These are phyloP conservation scores for Microbotryum saponariae DNA, from an alignment of 1,284 basidiomycete genomes.

Conservation along the genomic window DNA sequence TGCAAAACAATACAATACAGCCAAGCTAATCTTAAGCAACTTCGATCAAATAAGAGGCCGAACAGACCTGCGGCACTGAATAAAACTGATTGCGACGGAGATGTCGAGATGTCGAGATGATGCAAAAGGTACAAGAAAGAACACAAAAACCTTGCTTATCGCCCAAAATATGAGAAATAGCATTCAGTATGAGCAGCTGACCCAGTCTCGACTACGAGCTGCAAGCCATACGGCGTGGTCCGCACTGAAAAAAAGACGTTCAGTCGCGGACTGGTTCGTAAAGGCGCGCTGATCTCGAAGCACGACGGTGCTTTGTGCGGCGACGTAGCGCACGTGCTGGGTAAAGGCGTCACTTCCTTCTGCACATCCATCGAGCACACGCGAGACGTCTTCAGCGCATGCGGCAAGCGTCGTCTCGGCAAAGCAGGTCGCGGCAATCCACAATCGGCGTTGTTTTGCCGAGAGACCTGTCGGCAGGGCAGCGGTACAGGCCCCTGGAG, in stretches of 20 bases:
- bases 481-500: neutral
- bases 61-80: too few relatives aligned
- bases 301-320: constrained; percentile 88
- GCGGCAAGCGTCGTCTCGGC: constrained; percentile 40
- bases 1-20: too few relatives aligned
- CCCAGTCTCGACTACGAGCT: constrained; percentile 71
- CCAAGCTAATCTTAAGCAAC: too few relatives aligned
- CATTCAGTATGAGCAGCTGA: constrained; percentile 36
- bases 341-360: constrained; percentile 72
- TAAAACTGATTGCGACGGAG: too few relatives aligned
- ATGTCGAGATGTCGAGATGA: too few relatives aligned
- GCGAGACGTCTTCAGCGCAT: constrained; percentile 73
- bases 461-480: constrained; percentile 2
- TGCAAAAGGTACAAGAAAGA: too few relatives aligned
- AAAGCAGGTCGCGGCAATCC: neutral
- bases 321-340: constrained; percentile 75
- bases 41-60: too few relatives aligned
- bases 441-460: neutral
- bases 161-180: too few relatives aligned
- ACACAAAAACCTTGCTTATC: too few relatives aligned
- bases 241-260: constrained; percentile 78
- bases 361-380: constrained; percentile 72
- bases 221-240: constrained; percentile 76
- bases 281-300: constrained; percentile 85
- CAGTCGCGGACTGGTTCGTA: constrained; percentile 76